Evolutionary conservation across 352 stramenopile genomes (phyloP), one percentile per base, ranked within the genome.

Genomic region (Phytophthora sojae): DNA sequence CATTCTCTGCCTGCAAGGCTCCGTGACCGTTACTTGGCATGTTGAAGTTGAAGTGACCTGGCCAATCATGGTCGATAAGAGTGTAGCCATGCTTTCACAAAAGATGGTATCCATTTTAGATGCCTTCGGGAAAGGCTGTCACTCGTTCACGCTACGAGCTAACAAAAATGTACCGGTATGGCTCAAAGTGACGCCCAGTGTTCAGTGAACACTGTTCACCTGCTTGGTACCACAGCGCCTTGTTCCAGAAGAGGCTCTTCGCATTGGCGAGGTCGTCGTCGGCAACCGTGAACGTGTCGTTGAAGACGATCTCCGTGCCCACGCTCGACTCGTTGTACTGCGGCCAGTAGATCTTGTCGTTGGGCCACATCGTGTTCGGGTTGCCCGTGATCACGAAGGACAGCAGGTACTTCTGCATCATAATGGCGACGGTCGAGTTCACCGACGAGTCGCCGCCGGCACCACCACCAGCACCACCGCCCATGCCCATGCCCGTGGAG

Each of bases 171-270:
- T 32, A 32, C 29, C 29, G 29, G 37, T 17, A 1, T 44, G 37
- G 37, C 37, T 45, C 14, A 47, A 47, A 26, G 29, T 26, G 30
- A 49, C 8, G 1, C 14, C 39, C 4, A 49, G 17, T 3, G 15
- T 49, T 12, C 37, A 44, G 6, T 7, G 8, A 9, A 6, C 9
- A 4, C 35, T 42, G 15, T n/a, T n/a, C n/a, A n/a, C 19, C 21
- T 17, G 25, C 39, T 66, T 67, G 71, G 70, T 77, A 77, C 65
- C 70, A 77, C 29, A 77, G 39, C 50, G 65, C 65, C 70, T 77
- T 74, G 60, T 77, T 77, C 65, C 70, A 77, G 65, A 64, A 77
- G 21, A 77, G 56, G 49, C 60, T 74, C 64, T 74, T 77, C n/a
- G 57, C 61, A 55, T 68, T 77, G 39, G 70, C 65, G 15, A 77